These are phyloP conservation scores for Mortierella antarctica DNA, from an alignment of 192 early-diverging fungal genomes.

Conservation along the genomic window DNA sequence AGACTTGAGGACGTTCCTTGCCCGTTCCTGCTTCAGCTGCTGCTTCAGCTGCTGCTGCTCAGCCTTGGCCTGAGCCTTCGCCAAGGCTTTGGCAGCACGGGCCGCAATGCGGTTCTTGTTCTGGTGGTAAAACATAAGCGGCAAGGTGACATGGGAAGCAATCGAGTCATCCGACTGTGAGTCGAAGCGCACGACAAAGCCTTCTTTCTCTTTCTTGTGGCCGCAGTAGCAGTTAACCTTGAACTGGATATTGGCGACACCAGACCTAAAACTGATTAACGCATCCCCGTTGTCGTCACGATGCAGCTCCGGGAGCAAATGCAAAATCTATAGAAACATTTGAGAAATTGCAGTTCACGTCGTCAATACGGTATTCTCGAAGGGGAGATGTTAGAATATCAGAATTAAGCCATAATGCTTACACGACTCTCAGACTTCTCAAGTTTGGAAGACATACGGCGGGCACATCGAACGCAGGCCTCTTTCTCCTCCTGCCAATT, in stretches of 20 bases:
- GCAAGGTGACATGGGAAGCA: constrained; percentile 30
- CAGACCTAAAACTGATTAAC: constrained; percentile 37
- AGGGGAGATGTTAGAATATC: background rate
- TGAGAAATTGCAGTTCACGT: background rate
- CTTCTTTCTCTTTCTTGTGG: constrained; percentile 47
- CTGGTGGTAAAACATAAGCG: constrained; percentile 52
- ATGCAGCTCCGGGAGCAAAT: constrained; percentile 37
- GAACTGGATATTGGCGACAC: constrained; percentile 48
- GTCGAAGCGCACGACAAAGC: constrained; percentile 48
- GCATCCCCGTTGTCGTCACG: constrained; percentile 41
- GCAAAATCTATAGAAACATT: constrained; percentile 20
- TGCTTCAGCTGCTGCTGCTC: constrained; percentile 24
- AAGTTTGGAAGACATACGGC: constrained; percentile 47
- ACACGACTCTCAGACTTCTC: constrained; percentile 45
- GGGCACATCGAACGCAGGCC: constrained; percentile 42
- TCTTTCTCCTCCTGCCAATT: constrained; percentile 38
- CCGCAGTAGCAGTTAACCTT: constrained; percentile 52
- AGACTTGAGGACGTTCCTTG: constrained; percentile 29
- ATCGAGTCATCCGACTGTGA: constrained; percentile 21
- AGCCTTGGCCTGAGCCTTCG: constrained; percentile 39
- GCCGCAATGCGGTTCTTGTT: constrained; percentile 50
- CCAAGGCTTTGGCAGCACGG: constrained; percentile 25
- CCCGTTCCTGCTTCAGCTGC: background rate
- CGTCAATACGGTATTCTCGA: no score
- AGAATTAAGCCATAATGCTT: constrained; percentile 2